phyloP scores from a whole-genome alignment of 1,284 basidiomycete species.

The Coniferiporia weirii region DNA sequence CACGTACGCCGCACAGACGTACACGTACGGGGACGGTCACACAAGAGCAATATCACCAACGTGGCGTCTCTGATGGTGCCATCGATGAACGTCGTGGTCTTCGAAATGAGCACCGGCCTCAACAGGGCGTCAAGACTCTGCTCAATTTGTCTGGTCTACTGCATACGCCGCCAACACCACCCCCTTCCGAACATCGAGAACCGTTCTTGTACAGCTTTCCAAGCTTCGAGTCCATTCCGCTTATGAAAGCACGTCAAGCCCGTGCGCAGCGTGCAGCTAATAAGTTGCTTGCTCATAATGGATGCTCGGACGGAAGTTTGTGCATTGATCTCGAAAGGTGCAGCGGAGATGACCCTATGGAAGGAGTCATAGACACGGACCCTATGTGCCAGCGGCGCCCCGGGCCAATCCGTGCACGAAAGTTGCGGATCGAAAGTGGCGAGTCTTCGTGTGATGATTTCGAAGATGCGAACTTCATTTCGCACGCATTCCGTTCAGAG shows the following conservation, averaged over 20 bases:
- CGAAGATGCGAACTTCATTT: slow-evolving; percentile 14
- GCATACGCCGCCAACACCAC: slow-evolving; percentile 1
- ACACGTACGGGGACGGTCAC: slow-evolving; percentile 4
- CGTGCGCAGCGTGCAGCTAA: slow-evolving; percentile 7
- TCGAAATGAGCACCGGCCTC: slow-evolving; percentile 4
- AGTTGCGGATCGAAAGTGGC: slow-evolving; percentile 12
- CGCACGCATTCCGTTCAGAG: slow-evolving; percentile 11
- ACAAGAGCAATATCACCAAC: slow-evolving; percentile 4
- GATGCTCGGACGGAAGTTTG: background rate
- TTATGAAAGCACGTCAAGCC: slow-evolving; percentile 11
- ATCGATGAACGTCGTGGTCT: background rate
- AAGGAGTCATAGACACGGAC: background rate
- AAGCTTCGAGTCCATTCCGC: slow-evolving; percentile 12
- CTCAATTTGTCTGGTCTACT: slow-evolving; percentile 9
- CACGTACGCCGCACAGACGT: background rate
- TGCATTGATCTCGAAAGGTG: background rate
- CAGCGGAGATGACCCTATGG: background rate
- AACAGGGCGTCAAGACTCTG: slow-evolving; percentile 9
- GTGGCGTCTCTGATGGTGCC: slow-evolving; percentile 7
- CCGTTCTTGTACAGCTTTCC: slow-evolving; percentile 18
- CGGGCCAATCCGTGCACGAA: slow-evolving; percentile 12
- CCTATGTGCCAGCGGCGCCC: background rate
- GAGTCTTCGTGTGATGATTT: slow-evolving; percentile 5
- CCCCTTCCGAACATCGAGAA: slow-evolving; percentile 3
- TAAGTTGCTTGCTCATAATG: background rate